phyloP scores from a whole-genome alignment of 2,329 filamentous ascomycete species.

The Colletotrichum gigasporum region DNA sequence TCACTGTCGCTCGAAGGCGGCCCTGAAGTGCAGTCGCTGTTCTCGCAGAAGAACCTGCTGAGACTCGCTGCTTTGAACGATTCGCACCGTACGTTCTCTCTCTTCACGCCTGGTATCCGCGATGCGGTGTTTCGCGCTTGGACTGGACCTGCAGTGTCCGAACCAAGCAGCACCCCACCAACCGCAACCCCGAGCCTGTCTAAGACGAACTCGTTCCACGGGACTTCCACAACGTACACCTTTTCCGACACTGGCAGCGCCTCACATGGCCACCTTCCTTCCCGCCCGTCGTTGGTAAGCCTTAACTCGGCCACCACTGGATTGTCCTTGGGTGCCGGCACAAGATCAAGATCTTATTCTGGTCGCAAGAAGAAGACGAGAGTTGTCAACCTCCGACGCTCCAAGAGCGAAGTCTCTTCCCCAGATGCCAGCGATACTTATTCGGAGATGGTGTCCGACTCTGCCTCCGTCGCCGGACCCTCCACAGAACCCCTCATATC shows the following conservation, averaged over 20 bases:
- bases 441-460: slow-evolving; percentile 58
- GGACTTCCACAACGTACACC: slow-evolving; percentile 72
- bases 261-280: slow-evolving; percentile 69
- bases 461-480: slow-evolving; percentile 65
- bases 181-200: slow-evolving; percentile 63
- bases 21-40: slow-evolving; percentile 85
- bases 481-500: slow-evolving; percentile 69
- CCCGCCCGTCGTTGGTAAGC: slow-evolving; percentile 73
- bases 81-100: slow-evolving; percentile 87
- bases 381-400: slow-evolving; percentile 81
- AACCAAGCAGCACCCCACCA: slow-evolving; percentile 59
- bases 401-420: slow-evolving; percentile 62
- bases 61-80: slow-evolving; percentile 84
- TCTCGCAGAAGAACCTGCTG: slow-evolving; percentile 93
- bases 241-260: slow-evolving; percentile 77
- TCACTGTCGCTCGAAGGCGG: slow-evolving; percentile 82
- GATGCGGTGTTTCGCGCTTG: slow-evolving; percentile 94
- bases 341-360: slow-evolving; percentile 66
- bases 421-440: slow-evolving; percentile 59
- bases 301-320: slow-evolving; percentile 69
- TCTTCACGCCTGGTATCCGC: slow-evolving; percentile 90
- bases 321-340: slow-evolving; percentile 69
- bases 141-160: slow-evolving; percentile 79
- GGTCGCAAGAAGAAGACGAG: slow-evolving; percentile 84
- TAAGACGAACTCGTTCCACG: slow-evolving; percentile 71